Percentiles rank a stretch among this genome's conserved stretches.
Evolutionary conservation across 139 green algal genomes (phyloP).

Genomic region (Coccomyxa sp.): DNA sequence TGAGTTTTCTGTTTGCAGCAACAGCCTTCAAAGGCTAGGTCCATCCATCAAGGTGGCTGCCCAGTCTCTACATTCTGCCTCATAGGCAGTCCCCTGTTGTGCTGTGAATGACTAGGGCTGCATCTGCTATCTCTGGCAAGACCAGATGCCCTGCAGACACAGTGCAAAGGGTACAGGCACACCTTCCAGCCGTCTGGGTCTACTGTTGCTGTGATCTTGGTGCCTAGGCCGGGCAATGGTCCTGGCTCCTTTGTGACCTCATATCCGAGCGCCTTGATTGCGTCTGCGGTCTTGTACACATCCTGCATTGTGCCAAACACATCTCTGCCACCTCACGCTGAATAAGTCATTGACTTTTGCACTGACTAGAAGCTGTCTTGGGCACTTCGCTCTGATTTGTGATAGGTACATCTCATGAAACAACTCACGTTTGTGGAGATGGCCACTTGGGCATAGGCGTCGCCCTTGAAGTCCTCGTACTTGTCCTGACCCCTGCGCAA

Average conservation of each 20-base stretch:
- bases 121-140: too few relatives aligned
- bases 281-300: constrained; percentile 82
- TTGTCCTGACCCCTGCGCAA: constrained; percentile 4
- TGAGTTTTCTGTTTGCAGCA: too few relatives aligned
- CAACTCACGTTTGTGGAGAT: constrained; percentile 38
- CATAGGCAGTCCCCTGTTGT: too few relatives aligned
- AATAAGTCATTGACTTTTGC: not conserved
- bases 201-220: constrained; percentile 61
- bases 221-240: constrained; percentile 51
- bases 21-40: too few relatives aligned
- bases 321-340: not conserved
- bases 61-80: too few relatives aligned
- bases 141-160: too few relatives aligned
- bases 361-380: not conserved
- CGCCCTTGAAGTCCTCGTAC: constrained; percentile 62
- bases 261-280: constrained; percentile 61
- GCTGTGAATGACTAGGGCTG: too few relatives aligned
- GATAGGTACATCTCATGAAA: not conserved
- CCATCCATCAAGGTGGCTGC: too few relatives aligned
- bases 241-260: constrained; percentile 44
- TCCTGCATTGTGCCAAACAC: constrained; percentile 30
- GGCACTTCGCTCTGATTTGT: not conserved
- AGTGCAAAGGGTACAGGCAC: too few relatives aligned
- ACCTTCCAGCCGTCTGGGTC: constrained; percentile 68
- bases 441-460: constrained; percentile 78